Base-by-base conservation (phyloP, 345 rosid species). In the Crucihimalaya himalaica region DNA sequence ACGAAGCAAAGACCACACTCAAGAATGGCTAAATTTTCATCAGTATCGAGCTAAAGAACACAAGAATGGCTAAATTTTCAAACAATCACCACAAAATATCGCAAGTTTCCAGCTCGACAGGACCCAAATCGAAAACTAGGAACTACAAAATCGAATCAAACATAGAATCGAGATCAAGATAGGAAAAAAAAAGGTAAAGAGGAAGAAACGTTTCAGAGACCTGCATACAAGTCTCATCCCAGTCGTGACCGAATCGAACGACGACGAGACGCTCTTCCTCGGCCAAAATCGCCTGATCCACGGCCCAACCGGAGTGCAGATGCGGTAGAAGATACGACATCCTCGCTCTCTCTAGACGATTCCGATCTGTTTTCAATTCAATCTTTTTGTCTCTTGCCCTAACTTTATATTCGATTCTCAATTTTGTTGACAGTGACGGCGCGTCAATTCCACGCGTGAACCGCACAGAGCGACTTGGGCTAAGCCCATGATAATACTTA, bases 181-280 rank as follows among this genome's bases (percentile, higher is more conserved):
- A 1, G n/a, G 4, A 7, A 46, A 11, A 34, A 18, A 12, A 1
- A 20, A 23, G 0, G 13, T 4, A 27, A 1, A 16, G 46, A 63
- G 56, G 15, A 19, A 32, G 66, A 21, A 14, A 23, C 15, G 34
- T 15, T 19, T 45, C 3, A 6, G 15, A 61, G 13, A 92, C 98
- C 98, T 92, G 95, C 98, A 90, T 92, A 67, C 98, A 90, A 47
- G 95, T 92, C 52, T 92, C 98, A 72, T 92, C 98, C 98, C 98
- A 92, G 59, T 92, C 98, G 61, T 86, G 98, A 67, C 96, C 98
- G 81, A 92, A 92, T 16, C 95, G 88, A 31, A 92, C 90, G 84
- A 90, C 85, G 20, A 88, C 98, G 31, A 90, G 90, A 74, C 96
- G 91, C 82, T 90, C 98, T 81, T 92, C 98, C 81, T 90, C 98